Conservation (phyloP, 345 rosid genomes). For the Corymbia maculata region DNA sequence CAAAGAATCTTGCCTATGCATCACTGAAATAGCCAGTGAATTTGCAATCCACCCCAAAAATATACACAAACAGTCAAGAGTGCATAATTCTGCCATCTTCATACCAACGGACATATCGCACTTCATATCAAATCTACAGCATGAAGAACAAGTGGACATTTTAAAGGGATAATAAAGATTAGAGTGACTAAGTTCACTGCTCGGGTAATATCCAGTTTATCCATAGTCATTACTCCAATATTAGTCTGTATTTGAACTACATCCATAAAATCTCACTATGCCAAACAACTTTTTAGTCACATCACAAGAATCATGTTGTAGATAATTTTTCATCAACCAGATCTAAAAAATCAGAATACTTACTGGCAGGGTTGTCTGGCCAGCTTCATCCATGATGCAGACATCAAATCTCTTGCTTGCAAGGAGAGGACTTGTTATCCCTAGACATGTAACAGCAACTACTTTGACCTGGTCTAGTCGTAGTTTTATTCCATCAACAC, state of each 20-base stretch:
- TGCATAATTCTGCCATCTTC: background rate
- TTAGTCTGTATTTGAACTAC: background rate
- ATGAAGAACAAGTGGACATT: background rate
- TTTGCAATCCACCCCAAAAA: no score
- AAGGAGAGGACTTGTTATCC: slow-evolving; percentile 83
- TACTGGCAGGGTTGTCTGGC: slow-evolving; percentile 91
- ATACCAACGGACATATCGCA: background rate
- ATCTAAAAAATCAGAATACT: slow-evolving; percentile 12
- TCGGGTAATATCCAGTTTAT: background rate
- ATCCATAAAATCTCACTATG: background rate
- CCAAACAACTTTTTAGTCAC: background rate
- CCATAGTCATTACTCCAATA: background rate
- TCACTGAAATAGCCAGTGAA: background rate
- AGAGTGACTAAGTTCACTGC: background rate
- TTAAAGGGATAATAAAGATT: background rate
- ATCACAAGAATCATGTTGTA: background rate
- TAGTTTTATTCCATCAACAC: slow-evolving; percentile 59
- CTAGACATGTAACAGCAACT: slow-evolving; percentile 91
- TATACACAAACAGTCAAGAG: background rate
- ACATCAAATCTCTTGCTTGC: slow-evolving; percentile 79
- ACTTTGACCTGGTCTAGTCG: slow-evolving; percentile 75
- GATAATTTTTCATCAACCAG: background rate
- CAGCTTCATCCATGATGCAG: slow-evolving; percentile 98
- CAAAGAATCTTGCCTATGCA: background rate
- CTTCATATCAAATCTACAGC: background rate